phyloP scores from a whole-genome alignment of 2,329 filamentous ascomycete species.

The Colletotrichum nymphaeae region DNA sequence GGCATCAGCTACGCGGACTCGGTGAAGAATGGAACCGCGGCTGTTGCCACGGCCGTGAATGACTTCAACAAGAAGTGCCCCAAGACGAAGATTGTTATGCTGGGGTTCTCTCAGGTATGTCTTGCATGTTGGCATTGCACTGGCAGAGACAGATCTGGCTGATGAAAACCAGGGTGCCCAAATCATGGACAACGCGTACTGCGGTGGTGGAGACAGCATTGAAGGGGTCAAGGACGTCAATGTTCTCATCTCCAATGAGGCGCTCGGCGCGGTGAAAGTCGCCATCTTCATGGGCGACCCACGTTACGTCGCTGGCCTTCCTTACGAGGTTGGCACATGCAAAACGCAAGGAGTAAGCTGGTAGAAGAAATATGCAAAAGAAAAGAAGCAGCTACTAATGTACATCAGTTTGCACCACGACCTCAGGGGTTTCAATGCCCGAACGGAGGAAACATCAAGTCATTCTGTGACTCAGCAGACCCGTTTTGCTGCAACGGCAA shows the following conservation, averaged over 20 bases:
- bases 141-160: neutral
- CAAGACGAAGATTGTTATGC: slow-evolving; percentile 66
- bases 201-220: slow-evolving; percentile 65
- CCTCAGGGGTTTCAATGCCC: slow-evolving; percentile 65
- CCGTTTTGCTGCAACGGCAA: slow-evolving; percentile 73
- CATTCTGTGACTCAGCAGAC: slow-evolving; percentile 69
- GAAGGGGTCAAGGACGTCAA: slow-evolving; percentile 56
- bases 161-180: slow-evolving; percentile 61
- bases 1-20: slow-evolving; percentile 70
- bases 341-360: slow-evolving; percentile 64
- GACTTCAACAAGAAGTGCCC: slow-evolving; percentile 67
- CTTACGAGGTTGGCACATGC: slow-evolving; percentile 72
- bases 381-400: neutral
- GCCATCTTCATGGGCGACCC: slow-evolving; percentile 76
- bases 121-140: neutral
- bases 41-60: slow-evolving; percentile 70
- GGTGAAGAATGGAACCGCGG: slow-evolving; percentile 65
- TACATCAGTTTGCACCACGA: slow-evolving; percentile 63
- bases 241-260: slow-evolving; percentile 55
- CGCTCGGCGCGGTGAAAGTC: slow-evolving; percentile 68
- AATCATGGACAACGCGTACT: slow-evolving; percentile 73
- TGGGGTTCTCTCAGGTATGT: slow-evolving; percentile 71
- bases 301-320: slow-evolving; percentile 62
- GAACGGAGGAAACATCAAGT: slow-evolving; percentile 65
- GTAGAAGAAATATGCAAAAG: no score